Conservation (phyloP, 345 rosid genomes). For the Eucalyptus polyanthemos region DNA sequence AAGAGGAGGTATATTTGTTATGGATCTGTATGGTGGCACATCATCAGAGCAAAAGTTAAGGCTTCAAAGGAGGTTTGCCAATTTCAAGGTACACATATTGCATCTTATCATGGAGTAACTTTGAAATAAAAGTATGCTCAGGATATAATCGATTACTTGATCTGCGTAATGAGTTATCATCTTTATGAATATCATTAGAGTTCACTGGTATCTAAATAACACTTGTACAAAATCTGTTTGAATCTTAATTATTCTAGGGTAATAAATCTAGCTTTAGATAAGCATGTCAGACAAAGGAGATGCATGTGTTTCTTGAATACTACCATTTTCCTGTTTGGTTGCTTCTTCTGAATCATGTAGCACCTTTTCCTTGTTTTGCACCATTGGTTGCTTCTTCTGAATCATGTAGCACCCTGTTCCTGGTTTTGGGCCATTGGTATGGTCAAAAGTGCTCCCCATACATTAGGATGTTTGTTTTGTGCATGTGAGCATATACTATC, state of each 20-base stretch:
- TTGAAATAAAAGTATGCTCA: background rate
- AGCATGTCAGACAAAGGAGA: background rate
- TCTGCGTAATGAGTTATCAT: background rate
- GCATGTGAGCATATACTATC: background rate
- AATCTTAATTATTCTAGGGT: background rate
- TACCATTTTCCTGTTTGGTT: background rate
- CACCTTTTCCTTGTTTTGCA: background rate
- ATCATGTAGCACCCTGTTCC: background rate
- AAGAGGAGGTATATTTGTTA: conserved; percentile 73
- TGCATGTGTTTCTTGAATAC: background rate
- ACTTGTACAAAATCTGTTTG: background rate
- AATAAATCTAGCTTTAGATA: background rate
- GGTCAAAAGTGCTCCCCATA: background rate
- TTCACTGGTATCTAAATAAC: background rate
- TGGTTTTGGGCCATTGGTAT: background rate
- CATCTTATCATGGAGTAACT: background rate
- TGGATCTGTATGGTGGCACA: conserved; percentile 90
- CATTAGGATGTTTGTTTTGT: background rate
- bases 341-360: background rate
- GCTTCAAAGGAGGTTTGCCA: conserved; percentile 74
- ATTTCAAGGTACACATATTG: conserved; percentile 43
- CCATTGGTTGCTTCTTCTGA: background rate
- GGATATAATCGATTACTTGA: background rate
- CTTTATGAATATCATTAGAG: background rate
- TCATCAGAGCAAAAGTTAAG: conserved; percentile 68